Base-by-base conservation (phyloP, 2,329 filamentous ascomycete species). In the Diaporthe humulicola region DNA sequence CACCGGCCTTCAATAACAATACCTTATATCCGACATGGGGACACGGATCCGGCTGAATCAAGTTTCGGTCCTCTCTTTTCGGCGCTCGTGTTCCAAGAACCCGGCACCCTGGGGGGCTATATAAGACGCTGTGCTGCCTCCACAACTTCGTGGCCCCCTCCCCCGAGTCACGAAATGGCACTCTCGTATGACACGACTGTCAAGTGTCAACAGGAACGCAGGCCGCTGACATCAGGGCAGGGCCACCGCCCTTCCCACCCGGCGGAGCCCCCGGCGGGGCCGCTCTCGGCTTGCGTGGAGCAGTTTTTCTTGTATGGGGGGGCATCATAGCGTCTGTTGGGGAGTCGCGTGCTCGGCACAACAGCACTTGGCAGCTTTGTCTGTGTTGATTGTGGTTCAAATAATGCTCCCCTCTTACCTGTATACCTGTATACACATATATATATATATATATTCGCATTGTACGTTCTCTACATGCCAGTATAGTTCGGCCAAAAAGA, bases 81-180 rank as follows among this genome's bases (percentile, higher is more conserved):
- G 45, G 45, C 52, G 64, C 64, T 54, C 64, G 48, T 69, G 64
- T 69, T 54, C 48, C 33, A 28, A 30, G 17, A 54, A 25, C 45
- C 64, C 30, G 25, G 64, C 38, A 69, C 33, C 64, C 45, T 54
- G 33, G 48, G 15, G 33, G 48, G 15, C 8, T 50, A 66, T 67
- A 66, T 36, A 36, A 54, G 64, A 69, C 42, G 64, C n/a, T 30
- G 14, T 22, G 15, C n/a, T n/a, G 22, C 48, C 64, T 54, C 64
- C 64, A 54, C n/a, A n/a, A n/a, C 64, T 25, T 14, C n/a, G n/a
- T 17, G 64, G 48, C 12, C 15, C 56, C 58, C 58, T 7, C 64
- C 64, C 64, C 64, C 48, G 64, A 69, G 48, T 69, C 64, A 69
- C 45, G 64, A 40, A 40, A 54, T 48, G 25, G n/a, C 19, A 28